Percentiles rank a stretch among this genome's conserved stretches.
Conservation (phyloP, 2,329 filamentous ascomycete genomes). For the Dactylellina drechsleri region DNA sequence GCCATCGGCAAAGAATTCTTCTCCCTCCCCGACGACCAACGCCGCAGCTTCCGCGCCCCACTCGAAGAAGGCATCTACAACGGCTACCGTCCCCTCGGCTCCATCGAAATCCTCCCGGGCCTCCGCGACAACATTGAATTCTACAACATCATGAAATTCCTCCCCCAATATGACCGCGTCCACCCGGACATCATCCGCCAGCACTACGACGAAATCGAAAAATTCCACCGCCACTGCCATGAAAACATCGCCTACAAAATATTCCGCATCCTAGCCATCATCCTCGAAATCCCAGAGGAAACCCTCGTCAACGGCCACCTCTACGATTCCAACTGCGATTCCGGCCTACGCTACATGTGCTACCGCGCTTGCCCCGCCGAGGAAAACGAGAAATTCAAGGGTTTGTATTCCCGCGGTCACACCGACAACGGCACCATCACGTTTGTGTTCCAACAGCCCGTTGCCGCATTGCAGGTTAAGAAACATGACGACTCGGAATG, state of each 20-base stretch:
- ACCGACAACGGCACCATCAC: conserved; percentile 70
- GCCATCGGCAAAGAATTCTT: conserved; percentile 71
- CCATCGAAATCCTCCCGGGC: conserved; percentile 58
- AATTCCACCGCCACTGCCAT: conserved; percentile 67
- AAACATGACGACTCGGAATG: conserved; percentile 62
- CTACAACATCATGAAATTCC: conserved; percentile 71
- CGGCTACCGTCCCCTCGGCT: conserved; percentile 67
- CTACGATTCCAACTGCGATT: conserved; percentile 70
- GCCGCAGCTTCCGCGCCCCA: conserved; percentile 68
- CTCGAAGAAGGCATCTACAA: conserved; percentile 69
- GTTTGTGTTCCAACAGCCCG: conserved; percentile 69
- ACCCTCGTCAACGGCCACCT: conserved; percentile 68
- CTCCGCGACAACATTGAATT: conserved; percentile 69
- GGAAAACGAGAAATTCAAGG: conserved; percentile 64
- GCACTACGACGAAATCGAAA: conserved; percentile 68
- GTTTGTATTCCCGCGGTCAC: conserved; percentile 66
- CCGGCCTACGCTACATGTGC: conserved; percentile 73
- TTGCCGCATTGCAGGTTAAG: conserved; percentile 69
- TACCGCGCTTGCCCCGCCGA: conserved; percentile 66
- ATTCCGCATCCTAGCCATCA: conserved; percentile 70
- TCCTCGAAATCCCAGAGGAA: conserved; percentile 71
- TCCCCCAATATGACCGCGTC: conserved; percentile 63
- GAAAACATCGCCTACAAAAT: conserved; percentile 69
- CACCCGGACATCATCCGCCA: conserved; percentile 66
- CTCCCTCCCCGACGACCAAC: conserved; percentile 68